Evolutionary conservation across 169 alveolate species (phyloP).

Genomic region (Pseudocohnilembus persalinus): DNA sequence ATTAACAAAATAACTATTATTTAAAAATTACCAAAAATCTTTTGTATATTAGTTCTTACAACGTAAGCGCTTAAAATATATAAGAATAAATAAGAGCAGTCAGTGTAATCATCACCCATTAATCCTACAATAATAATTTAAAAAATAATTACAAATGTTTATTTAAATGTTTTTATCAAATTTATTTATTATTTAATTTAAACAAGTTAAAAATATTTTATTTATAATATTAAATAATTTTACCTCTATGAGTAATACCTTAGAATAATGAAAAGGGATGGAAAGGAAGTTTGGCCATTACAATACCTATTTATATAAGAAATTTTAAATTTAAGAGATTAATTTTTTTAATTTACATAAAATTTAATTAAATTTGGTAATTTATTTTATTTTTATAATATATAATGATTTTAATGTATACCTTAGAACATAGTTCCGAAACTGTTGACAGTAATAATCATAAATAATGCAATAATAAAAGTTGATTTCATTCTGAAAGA

Average conservation of each 20-base stretch:
- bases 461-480: constrained; percentile 60
- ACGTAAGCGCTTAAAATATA: constrained; percentile 56
- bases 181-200: no score
- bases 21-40: constrained; percentile 67
- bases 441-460: constrained; percentile 59
- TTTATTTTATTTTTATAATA: not conserved
- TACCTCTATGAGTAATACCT: constrained; percentile 67
- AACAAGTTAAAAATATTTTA: no score
- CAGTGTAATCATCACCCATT: constrained; percentile 70
- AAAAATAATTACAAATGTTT: no score
- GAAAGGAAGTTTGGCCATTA: constrained; percentile 78
- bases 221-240: no score
- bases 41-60: constrained; percentile 59
- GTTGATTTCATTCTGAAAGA: constrained; percentile 63
- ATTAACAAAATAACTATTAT: no score
- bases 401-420: not conserved
- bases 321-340: no score
- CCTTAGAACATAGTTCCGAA: constrained; percentile 55
- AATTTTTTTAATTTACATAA: no score
- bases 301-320: constrained; percentile 38
- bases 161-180: no score
- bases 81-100: constrained; percentile 72
- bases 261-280: constrained; percentile 61
- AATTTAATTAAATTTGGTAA: no score
- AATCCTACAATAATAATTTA: constrained; percentile 13